Conservation (phyloP, 495 filamentous ascomycete species). For the Evansstolkia leycettana region DNA sequence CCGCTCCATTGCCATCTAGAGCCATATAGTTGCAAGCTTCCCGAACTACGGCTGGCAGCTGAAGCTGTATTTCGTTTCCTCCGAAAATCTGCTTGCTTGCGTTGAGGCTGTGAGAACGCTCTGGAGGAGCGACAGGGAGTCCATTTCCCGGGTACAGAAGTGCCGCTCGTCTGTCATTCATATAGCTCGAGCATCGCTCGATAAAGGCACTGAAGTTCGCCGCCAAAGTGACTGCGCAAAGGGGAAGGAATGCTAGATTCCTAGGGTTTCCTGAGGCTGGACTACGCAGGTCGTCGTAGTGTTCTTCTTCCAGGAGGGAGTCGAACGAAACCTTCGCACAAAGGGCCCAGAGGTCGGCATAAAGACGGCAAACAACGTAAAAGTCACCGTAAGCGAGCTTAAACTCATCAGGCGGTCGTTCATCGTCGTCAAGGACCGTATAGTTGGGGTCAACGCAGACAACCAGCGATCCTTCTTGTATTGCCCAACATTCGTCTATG, state of each 20-base stretch:
- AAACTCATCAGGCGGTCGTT: constrained; percentile 14
- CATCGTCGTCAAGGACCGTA: constrained; percentile 5
- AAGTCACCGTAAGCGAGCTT: constrained; percentile 14
- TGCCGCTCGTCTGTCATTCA: background rate
- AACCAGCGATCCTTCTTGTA: constrained; percentile 21
- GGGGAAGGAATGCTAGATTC: constrained; percentile 16
- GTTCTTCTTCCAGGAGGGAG: background rate
- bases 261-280: background rate
- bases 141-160: constrained; percentile 15
- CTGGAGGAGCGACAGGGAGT: constrained; percentile 14
- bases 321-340: constrained; percentile 14
- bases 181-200: constrained; percentile 7
- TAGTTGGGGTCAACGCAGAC: constrained; percentile 16
- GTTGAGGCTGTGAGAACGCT: constrained; percentile 13
- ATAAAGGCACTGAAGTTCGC: constrained; percentile 17
- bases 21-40: constrained; percentile 5
- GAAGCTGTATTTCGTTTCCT: constrained; percentile 2
- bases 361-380: constrained; percentile 16
- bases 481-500: constrained; percentile 11
- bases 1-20: constrained; percentile 3
- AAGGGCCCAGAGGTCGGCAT: constrained; percentile 21
- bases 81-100: constrained; percentile 12
- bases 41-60: constrained; percentile 6
- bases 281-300: background rate
- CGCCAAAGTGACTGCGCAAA: constrained; percentile 20